Conservation (phyloP, 305 asterid species). For the Fraxinus albicans region DNA sequence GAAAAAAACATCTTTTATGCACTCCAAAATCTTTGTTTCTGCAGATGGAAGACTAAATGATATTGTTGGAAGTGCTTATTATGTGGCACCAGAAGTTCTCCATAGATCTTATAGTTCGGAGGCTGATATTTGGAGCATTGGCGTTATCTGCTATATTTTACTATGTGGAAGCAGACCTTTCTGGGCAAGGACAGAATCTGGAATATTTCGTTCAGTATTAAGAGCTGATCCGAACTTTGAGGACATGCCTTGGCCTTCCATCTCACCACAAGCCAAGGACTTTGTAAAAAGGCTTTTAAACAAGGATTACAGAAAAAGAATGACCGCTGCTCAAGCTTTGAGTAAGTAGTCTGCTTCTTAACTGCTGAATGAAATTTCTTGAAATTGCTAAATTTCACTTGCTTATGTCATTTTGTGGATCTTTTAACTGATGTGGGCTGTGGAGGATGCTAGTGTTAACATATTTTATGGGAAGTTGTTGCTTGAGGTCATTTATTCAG, state of each 20-base stretch:
- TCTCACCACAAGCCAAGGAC: conserved; percentile 77
- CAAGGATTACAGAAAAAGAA: conserved; percentile 90
- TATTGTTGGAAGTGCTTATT: conserved; percentile 95
- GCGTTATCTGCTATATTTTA: conserved; percentile 81
- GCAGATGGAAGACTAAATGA: conserved; percentile 92
- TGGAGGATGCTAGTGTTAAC: neutral
- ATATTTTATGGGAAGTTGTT: neutral
- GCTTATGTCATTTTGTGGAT: neutral
- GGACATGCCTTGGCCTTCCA: conserved; percentile 93
- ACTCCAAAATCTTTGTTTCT: conserved; percentile 16
- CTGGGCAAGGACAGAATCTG: conserved; percentile 96
- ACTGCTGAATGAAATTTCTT: neutral
- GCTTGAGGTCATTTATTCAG: neutral
- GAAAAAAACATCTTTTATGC: neutral
- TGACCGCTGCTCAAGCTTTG: conserved; percentile 98
- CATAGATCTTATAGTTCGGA: conserved; percentile 92
- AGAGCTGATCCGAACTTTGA: conserved; percentile 91
- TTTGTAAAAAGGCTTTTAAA: conserved; percentile 80
- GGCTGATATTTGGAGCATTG: conserved; percentile 96
- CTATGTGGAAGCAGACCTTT: conserved; percentile 96
- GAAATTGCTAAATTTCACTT: neutral
- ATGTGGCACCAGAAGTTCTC: conserved; percentile 95
- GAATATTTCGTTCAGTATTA: conserved; percentile 87
- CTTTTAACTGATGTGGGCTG: neutral
- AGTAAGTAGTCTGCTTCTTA: conserved; percentile 48